Percentiles rank a stretch among this genome's conserved stretches.
Conservation (phyloP, 495 filamentous ascomycete species). For the Letharia lupina region DNA sequence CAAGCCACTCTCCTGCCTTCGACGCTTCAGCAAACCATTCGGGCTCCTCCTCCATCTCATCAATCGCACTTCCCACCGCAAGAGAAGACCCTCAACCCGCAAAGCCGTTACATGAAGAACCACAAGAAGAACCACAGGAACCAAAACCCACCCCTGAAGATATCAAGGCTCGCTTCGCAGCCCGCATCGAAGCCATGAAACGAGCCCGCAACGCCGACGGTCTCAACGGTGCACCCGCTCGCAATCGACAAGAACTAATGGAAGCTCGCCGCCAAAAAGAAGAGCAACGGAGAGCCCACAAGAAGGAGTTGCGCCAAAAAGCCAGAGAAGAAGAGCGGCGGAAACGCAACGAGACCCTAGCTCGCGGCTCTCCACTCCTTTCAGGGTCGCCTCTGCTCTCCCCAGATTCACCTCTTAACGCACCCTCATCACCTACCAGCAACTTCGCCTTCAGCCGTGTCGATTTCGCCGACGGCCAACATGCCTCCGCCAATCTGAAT, state of each 20-base stretch:
- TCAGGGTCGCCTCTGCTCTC: constrained; percentile 42
- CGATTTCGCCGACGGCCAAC: constrained; percentile 74
- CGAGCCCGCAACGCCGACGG: constrained; percentile 68
- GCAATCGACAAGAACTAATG: constrained; percentile 79
- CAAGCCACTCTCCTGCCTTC: constrained; percentile 55
- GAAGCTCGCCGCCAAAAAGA: constrained; percentile 83
- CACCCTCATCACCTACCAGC: constrained; percentile 34
- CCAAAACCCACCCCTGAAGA: constrained; percentile 54
- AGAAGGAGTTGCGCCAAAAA: constrained; percentile 67
- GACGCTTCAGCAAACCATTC: constrained; percentile 53
- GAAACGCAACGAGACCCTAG: constrained; percentile 59
- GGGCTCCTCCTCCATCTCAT: constrained; percentile 64
- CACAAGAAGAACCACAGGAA: constrained; percentile 32
- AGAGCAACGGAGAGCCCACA: constrained; percentile 72
- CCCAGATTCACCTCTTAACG: constrained; percentile 18
- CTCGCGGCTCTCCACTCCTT: constrained; percentile 49
- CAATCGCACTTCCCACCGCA: constrained; percentile 48
- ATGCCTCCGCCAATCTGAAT: constrained; percentile 57
- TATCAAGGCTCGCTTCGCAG: constrained; percentile 65
- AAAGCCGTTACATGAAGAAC: constrained; percentile 20
- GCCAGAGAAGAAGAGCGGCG: constrained; percentile 68
- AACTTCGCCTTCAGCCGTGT: constrained; percentile 84
- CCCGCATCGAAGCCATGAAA: constrained; percentile 72
- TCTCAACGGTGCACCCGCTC: constrained; percentile 65
- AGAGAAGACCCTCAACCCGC: constrained; percentile 33